Evolutionary conservation across 2,329 filamentous ascomycete genomes (phyloP), one percentile per base, ranked within the genome.

Genomic region (Fusarium chlamydosporum): DNA sequence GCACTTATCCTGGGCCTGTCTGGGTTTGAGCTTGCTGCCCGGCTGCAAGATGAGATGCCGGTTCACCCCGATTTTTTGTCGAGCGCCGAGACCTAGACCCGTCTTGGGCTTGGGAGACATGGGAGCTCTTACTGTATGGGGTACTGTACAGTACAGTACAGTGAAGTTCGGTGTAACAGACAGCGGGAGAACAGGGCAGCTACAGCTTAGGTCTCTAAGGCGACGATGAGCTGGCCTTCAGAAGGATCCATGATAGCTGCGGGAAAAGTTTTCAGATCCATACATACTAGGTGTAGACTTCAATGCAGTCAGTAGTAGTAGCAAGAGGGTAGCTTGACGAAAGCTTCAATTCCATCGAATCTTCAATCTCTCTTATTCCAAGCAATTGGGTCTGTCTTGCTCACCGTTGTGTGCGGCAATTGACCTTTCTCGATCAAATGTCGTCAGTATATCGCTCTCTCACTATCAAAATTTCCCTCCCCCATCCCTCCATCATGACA

Each of bases 21-120:
- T 51, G 47, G 62, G 61, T 54, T 60, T 54, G 53, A 59, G 43
- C 59, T 51, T 48, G 68, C 57, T 70, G 64, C 56, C 72, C 65
- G 68, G 70, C 72, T 73, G 72, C 72, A 57, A 74, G 73, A 74
- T 73, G 68, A 75, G 70, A 72, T 76, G 69, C 76, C 76, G 76
- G 76, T 78, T 78, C 76, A 71, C 73, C 74, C 76, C 76, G 77
- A 78, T 69, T 69, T 70, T 74, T 74, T 69, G 68, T 71, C 72
- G 75, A 70, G 65, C 73, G 72, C 75, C 75, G 75, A 72, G 70
- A 73, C 73, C 73, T 70, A 66, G 70, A 71, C 72, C 72, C 65
- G 64, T 73, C 63, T 60, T 68, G 37, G 40, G 54, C 63, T 58
- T 71, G 48, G 34, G 29, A 64, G 51, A 45, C 58, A 63, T 63